phyloP scores from a whole-genome alignment of 2,329 filamentous ascomycete species.

The Dactylellina leptospora region DNA sequence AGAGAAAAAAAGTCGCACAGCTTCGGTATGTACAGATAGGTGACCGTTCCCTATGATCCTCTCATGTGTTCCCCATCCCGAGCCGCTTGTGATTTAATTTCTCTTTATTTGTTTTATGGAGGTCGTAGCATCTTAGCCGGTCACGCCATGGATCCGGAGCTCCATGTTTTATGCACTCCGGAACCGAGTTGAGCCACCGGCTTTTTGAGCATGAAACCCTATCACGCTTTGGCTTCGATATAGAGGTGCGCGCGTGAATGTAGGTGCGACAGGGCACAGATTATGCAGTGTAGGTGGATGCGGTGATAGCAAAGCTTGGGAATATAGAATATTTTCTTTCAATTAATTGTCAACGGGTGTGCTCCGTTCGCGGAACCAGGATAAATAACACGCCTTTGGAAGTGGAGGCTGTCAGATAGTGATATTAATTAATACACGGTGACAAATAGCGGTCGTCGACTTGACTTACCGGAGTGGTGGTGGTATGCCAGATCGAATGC shows the following conservation, averaged over 20 bases:
- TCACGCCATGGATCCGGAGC: slow-evolving; percentile 53
- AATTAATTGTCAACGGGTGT: no score
- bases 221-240: not conserved
- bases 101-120: no score
- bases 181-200: slow-evolving; percentile 52
- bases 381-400: no score
- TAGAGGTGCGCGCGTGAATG: not conserved
- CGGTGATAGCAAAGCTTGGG: not conserved
- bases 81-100: slow-evolving; percentile 14
- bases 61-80: slow-evolving; percentile 29
- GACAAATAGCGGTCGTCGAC: no score
- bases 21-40: no score
- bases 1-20: slow-evolving; percentile 7
- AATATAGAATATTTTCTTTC: no score
- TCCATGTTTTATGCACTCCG: slow-evolving; percentile 48
- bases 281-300: not conserved
- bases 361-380: no score
- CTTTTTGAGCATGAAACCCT: slow-evolving; percentile 34
- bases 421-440: no score
- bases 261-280: not conserved
- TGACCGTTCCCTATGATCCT: slow-evolving; percentile 31
- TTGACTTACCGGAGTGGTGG: no score
- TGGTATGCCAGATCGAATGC: no score
- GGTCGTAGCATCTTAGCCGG: slow-evolving; percentile 49
- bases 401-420: no score